Evolutionary conservation across 495 filamentous ascomycete species (phyloP), one percentile per base, ranked within the genome.

Genomic region (Schizothecium vesticola): DNA sequence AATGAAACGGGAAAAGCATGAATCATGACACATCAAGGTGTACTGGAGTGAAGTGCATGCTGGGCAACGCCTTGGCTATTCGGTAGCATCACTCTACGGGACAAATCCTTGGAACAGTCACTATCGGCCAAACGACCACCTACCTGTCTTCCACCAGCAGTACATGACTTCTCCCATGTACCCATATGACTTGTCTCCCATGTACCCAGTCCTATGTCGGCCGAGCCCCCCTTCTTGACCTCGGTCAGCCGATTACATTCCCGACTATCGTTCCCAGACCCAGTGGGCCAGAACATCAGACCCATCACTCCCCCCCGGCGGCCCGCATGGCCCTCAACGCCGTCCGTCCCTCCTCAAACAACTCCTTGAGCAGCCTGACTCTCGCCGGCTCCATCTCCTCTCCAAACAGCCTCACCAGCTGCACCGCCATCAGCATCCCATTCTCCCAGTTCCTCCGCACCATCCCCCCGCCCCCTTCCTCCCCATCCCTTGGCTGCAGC

Each of bases 1-100:
- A 79, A 76, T 76, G 73, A 72, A 74, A 70, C 76, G 68, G 73
- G 70, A 79, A 77, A 77, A 77, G 74, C 73, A 77, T 77, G 75
- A 75, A 67, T 73, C 68, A 71, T 67, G 73, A 72, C 69, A 51
- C 51, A 59, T 33, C 3, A 28, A 7, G 43, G 16, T 28, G 25
- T 66, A 21, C 55, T 61, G 25, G 63, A 19, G 64, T 70, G 33
- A 57, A 67, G 55, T 63, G 57, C 28, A 29, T 65, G 64, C 16
- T 22, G 24, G 56, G n/a, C 26, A 66, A 51, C 24, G 16, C 8
- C 12, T n/a, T n/a, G 43, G 16, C 36, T 43, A 51, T 51, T n/a
- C 8, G 43, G 16, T 51, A 2, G 43, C 19, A 36, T 51, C 16
- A n/a, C 36, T 43, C 43, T n/a, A n/a, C 7, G 43, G 11, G 19